These are phyloP conservation scores for Neurospora intermedia DNA, from an alignment of 495 filamentous ascomycete species.

Conservation along the genomic window DNA sequence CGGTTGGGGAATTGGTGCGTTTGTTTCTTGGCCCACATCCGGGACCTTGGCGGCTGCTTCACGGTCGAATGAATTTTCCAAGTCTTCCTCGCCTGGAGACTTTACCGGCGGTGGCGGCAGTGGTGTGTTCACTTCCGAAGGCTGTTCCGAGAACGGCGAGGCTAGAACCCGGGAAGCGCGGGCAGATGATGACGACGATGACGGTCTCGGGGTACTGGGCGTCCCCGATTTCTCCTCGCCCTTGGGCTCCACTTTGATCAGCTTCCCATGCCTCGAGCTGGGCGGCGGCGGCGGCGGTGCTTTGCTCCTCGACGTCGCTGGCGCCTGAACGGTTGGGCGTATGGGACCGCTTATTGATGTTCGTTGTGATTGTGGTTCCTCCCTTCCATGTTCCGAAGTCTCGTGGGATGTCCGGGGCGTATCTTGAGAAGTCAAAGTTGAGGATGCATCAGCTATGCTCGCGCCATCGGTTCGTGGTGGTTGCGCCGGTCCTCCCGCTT, in stretches of 20 bases:
- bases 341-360: conserved; percentile 1
- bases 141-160: conserved; percentile 5
- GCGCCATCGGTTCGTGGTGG: conserved; percentile 26
- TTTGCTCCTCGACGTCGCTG: conserved; percentile 19
- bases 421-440: conserved; percentile 29
- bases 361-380: conserved; percentile 24
- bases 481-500: conserved; percentile 23
- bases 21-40: conserved; percentile 18
- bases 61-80: conserved; percentile 32
- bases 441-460: conserved; percentile 37
- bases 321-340: conserved; percentile 11
- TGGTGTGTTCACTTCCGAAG: conserved; percentile 41
- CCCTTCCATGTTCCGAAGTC: conserved; percentile 28
- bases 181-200: not conserved
- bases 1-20: conserved; percentile 17
- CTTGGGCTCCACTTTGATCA: conserved; percentile 39
- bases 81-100: conserved; percentile 28
- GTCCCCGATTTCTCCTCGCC: not conserved
- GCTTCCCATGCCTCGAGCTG: conserved; percentile 56
- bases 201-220: not conserved
- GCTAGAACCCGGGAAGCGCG: not conserved
- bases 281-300: conserved; percentile 44
- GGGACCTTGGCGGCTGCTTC: conserved; percentile 36
- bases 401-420: conserved; percentile 40
- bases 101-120: conserved; percentile 33